Percentiles rank a stretch among this genome's conserved stretches.
These are phyloP conservation scores for Postia placenta DNA, from an alignment of 768 basidiomycete genomes.

Conservation along the genomic window DNA sequence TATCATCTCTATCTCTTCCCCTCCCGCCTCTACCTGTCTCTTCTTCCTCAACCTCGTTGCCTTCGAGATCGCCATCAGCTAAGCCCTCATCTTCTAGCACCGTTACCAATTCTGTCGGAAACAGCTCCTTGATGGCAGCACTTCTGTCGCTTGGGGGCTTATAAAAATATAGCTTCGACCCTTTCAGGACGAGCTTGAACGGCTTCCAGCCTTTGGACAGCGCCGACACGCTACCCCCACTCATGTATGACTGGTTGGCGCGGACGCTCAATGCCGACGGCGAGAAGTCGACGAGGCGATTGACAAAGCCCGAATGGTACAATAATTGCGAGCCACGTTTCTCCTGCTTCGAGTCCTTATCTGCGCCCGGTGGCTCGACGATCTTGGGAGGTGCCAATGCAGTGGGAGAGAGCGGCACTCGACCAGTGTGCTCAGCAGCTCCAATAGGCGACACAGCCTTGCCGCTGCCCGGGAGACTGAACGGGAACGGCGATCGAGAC, in stretches of 20 bases:
- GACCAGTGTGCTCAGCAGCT: constrained; percentile 8
- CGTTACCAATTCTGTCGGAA: constrained; percentile 59
- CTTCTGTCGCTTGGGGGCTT: constrained; percentile 72
- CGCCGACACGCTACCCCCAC: constrained; percentile 15
- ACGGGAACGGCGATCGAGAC: constrained; percentile 25
- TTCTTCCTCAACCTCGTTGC: constrained; percentile 16
- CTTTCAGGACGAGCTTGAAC: constrained; percentile 78
- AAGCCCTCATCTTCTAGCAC: constrained; percentile 41
- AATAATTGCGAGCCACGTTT: constrained; percentile 76
- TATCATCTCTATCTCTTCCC: constrained; percentile 27
- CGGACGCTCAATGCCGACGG: constrained; percentile 28
- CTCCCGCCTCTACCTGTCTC: constrained; percentile 24
- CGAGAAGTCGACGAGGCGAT: constrained; percentile 52
- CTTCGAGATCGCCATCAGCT: constrained; percentile 21
- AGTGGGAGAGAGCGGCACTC: constrained; percentile 18
- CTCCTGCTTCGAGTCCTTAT: constrained; percentile 25
- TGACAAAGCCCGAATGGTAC: constrained; percentile 70
- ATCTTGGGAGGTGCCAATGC: constrained; percentile 46
- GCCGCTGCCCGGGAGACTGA: constrained; percentile 18
- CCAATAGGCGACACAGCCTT: constrained; percentile 11
- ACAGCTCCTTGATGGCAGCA: constrained; percentile 63
- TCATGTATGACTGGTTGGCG: constrained; percentile 21
- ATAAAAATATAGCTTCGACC: constrained; percentile 81
- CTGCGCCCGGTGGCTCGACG: constrained; percentile 33
- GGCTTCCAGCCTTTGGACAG: constrained; percentile 76